Percentiles rank a stretch among this genome's conserved stretches.
These are phyloP conservation scores for Lepiota venenata DNA, from an alignment of 768 basidiomycete species.

Conservation along the genomic window DNA sequence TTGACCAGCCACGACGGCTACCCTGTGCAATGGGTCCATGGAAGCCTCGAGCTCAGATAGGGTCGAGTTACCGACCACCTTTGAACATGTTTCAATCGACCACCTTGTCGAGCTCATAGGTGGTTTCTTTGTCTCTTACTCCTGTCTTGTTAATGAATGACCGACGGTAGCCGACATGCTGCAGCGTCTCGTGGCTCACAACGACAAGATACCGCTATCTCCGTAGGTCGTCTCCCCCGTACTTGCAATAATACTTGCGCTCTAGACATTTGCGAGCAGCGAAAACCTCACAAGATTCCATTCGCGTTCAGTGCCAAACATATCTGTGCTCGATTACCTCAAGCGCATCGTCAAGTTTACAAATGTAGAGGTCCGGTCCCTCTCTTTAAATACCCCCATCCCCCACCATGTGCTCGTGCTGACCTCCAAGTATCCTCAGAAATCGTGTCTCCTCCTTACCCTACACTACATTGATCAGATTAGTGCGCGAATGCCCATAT, in stretches of 20 bases:
- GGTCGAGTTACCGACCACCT: conserved; percentile 79
- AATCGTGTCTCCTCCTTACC: conserved; percentile 75
- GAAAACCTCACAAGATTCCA: conserved; percentile 95
- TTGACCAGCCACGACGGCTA: conserved; percentile 24
- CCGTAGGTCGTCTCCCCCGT: conserved; percentile 49
- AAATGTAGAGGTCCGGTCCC: conserved; percentile 77
- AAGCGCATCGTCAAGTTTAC: conserved; percentile 92
- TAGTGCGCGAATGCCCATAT: conserved; percentile 80
- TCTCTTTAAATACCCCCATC: conserved; percentile 1
- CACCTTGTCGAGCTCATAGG: conserved; percentile 87
- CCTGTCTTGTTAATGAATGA: conserved; percentile 14
- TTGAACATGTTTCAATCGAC: conserved; percentile 83
- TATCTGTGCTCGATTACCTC: conserved; percentile 89
- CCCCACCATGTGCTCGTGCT: conserved; percentile 9
- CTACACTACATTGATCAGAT: conserved; percentile 94
- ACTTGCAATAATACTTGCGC: conserved; percentile 13
- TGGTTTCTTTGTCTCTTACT: conserved; percentile 27
- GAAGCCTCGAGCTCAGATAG: conserved; percentile 62
- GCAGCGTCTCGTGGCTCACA: conserved; percentile 89
- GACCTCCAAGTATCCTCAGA: conserved; percentile 35
- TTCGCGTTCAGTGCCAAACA: conserved; percentile 85
- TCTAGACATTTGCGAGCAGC: conserved; percentile 36
- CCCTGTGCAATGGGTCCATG: conserved; percentile 79
- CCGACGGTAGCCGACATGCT: conserved; percentile 86
- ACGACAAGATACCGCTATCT: conserved; percentile 90